A percentile compares a stretch with the other conserved stretches of the same genome.
These are phyloP conservation scores for Thyridium curvatum DNA, from an alignment of 2,329 filamentous ascomycete genomes.

Conservation along the genomic window DNA sequence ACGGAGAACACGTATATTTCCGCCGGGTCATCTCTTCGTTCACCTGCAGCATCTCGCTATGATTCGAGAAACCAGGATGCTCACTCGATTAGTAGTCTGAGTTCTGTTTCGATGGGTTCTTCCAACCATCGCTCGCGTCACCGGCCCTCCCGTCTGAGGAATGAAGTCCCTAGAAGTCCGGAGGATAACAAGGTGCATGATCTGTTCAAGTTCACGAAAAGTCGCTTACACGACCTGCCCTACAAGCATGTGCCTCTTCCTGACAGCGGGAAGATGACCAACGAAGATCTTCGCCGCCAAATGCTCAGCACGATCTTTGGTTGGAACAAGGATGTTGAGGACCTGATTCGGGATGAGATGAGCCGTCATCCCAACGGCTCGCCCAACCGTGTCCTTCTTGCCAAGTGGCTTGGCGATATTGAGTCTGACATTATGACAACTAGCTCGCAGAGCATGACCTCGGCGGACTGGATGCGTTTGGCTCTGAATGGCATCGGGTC, in stretches of 20 bases:
- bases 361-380: slow-evolving; percentile 67
- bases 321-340: slow-evolving; percentile 80
- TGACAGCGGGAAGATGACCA: slow-evolving; percentile 56
- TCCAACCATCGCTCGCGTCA: slow-evolving; percentile 29
- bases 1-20: slow-evolving; percentile 66
- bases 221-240: slow-evolving; percentile 73
- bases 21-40: slow-evolving; percentile 51
- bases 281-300: slow-evolving; percentile 76
- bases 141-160: slow-evolving; percentile 64
- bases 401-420: slow-evolving; percentile 88
- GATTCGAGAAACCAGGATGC: slow-evolving; percentile 36
- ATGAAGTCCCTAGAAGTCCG: slow-evolving; percentile 75
- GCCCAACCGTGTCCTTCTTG: slow-evolving; percentile 71
- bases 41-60: slow-evolving; percentile 19
- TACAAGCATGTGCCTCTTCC: slow-evolving; percentile 64
- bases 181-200: slow-evolving; percentile 68
- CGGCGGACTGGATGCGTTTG: slow-evolving; percentile 94
- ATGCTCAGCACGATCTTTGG: slow-evolving; percentile 95
- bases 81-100: slow-evolving; percentile 46
- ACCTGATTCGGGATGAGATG: slow-evolving; percentile 80
- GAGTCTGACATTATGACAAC: slow-evolving; percentile 75
- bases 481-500: slow-evolving; percentile 84
- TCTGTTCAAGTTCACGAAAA: slow-evolving; percentile 79
- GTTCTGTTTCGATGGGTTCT: slow-evolving; percentile 43
- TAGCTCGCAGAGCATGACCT: slow-evolving; percentile 80